Evolutionary conservation across 352 stramenopile genomes (phyloP).

Genomic region (Pythium sp.): DNA sequence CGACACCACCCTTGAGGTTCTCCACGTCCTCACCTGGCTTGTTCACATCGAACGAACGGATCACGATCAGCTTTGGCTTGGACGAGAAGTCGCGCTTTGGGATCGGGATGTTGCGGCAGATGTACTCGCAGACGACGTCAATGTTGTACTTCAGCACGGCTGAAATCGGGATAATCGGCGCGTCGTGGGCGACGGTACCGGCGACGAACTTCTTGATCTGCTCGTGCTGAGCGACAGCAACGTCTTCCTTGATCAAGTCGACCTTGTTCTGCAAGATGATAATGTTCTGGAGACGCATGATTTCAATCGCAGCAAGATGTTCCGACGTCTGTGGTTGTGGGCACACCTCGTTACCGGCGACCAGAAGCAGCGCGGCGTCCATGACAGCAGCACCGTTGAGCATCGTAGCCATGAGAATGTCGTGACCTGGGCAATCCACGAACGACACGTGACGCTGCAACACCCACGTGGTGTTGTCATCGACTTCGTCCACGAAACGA

Average conservation of each 20-base stretch:
- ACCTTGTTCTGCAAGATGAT: conserved; percentile 99
- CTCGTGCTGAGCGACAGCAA: conserved; percentile 97
- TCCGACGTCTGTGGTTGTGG: conserved; percentile 99
- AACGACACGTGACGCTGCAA: conserved; percentile 98
- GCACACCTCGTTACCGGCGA: conserved; percentile 98
- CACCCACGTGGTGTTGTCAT: conserved; percentile 90
- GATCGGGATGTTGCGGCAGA: conserved; percentile 98
- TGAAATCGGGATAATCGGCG: conserved; percentile 99
- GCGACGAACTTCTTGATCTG: conserved; percentile 93
- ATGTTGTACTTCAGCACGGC: conserved; percentile 99
- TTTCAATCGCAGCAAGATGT: conserved; percentile 99
- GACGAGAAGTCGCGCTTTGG: conserved; percentile 98
- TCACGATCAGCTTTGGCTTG: conserved; percentile 98
- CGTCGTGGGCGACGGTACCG: conserved; percentile 92
- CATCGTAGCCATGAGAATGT: conserved; percentile 99
- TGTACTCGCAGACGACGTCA: conserved; percentile 99
- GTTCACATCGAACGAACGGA: conserved; percentile 99
- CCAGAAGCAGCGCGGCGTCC: conserved; percentile 98
- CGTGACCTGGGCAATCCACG: conserved; percentile 99
- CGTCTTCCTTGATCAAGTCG: conserved; percentile 99
- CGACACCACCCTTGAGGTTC: conserved; percentile 94
- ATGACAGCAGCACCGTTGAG: conserved; percentile 99
- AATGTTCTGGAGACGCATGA: conserved; percentile 99
- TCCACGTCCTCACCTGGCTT: conserved; percentile 99
- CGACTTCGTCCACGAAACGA: conserved; percentile 80